phyloP scores from a whole-genome alignment of 2,329 filamentous ascomycete genomes.

The Bipolaris victoriae region DNA sequence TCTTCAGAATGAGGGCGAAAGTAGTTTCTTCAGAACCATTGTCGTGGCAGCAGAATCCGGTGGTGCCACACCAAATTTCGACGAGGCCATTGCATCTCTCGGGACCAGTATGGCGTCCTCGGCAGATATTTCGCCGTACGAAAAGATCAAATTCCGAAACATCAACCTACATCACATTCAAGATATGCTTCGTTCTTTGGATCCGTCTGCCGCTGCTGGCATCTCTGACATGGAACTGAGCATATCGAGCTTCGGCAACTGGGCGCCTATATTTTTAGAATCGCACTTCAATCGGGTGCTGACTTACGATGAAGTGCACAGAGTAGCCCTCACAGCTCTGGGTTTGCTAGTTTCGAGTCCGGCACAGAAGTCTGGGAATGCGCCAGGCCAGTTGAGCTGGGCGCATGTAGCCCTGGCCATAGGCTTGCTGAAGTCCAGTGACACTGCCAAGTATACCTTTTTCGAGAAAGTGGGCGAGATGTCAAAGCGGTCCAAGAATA shows the following conservation, averaged over 20 bases:
- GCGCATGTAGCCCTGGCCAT: constrained; percentile 52
- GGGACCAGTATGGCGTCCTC: constrained; percentile 10
- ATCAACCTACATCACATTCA: constrained; percentile 71
- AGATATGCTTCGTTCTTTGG: constrained; percentile 62
- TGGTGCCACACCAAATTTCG: constrained; percentile 16
- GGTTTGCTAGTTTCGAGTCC: constrained; percentile 48
- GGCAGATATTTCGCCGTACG: constrained; percentile 18
- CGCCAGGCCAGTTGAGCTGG: constrained; percentile 41
- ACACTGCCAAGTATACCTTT: constrained; percentile 55
- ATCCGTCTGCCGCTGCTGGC: constrained; percentile 40
- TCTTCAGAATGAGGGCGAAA: constrained; percentile 52
- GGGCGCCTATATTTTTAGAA: constrained; percentile 35
- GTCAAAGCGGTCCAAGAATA: constrained; percentile 13
- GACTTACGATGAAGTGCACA: constrained; percentile 66
- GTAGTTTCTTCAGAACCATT: constrained; percentile 44
- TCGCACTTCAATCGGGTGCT: constrained; percentile 57
- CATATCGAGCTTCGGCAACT: constrained; percentile 23
- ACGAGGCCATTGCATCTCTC: constrained; percentile 18
- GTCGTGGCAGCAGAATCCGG: constrained; percentile 35
- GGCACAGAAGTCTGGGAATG: constrained; percentile 7
- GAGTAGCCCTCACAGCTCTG: constrained; percentile 61
- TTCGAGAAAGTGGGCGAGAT: constrained; percentile 22
- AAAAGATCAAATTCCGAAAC: constrained; percentile 43
- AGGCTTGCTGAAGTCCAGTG: constrained; percentile 53
- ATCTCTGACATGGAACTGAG: constrained; percentile 33